Evolutionary conservation across 768 basidiomycete species (phyloP).

Genomic region (Holtermannia corniformis): DNA sequence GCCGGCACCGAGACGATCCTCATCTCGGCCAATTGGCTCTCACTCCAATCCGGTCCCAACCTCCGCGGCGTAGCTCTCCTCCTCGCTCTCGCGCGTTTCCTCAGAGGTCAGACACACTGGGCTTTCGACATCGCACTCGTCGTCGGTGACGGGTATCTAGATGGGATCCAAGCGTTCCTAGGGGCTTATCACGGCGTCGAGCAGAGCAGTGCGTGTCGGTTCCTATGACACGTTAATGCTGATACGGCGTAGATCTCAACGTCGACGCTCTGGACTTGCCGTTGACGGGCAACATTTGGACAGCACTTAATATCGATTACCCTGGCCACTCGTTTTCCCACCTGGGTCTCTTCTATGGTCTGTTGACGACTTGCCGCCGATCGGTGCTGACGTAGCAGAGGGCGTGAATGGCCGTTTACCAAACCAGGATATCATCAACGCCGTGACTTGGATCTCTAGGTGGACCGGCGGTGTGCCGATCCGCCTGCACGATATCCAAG

Average conservation of each 20-base stretch:
- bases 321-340: slow-evolving; percentile 95
- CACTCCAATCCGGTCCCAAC: slow-evolving; percentile 52
- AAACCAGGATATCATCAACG: slow-evolving; percentile 90
- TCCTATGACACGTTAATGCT: neutral
- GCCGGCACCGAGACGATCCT: slow-evolving; percentile 90
- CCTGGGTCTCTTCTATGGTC: slow-evolving; percentile 88
- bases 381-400: slow-evolving; percentile 50
- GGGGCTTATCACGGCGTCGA: slow-evolving; percentile 64
- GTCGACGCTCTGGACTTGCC: slow-evolving; percentile 55
- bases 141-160: slow-evolving; percentile 74
- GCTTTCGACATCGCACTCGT: slow-evolving; percentile 88
- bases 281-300: slow-evolving; percentile 83
- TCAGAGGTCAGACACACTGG: slow-evolving; percentile 71
- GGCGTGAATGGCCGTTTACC: slow-evolving; percentile 89
- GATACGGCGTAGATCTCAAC: slow-evolving; percentile 50
- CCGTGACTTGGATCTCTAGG: slow-evolving; percentile 60
- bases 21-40: slow-evolving; percentile 82
- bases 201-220: slow-evolving; percentile 53
- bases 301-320: slow-evolving; percentile 86
- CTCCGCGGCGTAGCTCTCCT: slow-evolving; percentile 78
- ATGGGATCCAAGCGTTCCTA: slow-evolving; percentile 90
- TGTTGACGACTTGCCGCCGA: slow-evolving; percentile 21
- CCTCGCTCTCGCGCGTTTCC: slow-evolving; percentile 68
- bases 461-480: slow-evolving; percentile 67
- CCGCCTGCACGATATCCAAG: slow-evolving; percentile 64